A percentile compares a stretch with the other conserved stretches of the same genome.
Conservation (phyloP, 192 early-diverging fungal genomes). For the Podila clonocystis region DNA sequence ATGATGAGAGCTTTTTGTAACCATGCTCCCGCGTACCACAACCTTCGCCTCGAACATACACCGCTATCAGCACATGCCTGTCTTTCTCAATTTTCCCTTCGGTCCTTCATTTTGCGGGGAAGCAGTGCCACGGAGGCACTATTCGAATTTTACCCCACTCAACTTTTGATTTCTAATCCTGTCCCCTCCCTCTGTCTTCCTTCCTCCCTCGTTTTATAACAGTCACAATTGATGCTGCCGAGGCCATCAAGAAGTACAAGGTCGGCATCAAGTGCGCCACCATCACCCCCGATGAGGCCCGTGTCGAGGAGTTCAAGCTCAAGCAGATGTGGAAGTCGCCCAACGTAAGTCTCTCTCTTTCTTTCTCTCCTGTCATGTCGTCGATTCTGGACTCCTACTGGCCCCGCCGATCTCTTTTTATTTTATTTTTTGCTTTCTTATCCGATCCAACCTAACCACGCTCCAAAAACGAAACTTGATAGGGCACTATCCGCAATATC, state of each 20-base stretch:
- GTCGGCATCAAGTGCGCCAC: slow-evolving; percentile 99
- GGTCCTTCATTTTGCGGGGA: neutral
- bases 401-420: too few relatives aligned
- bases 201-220: neutral
- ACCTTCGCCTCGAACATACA: slow-evolving; percentile 22
- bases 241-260: slow-evolving; percentile 96
- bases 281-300: slow-evolving; percentile 94
- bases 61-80: slow-evolving; percentile 13
- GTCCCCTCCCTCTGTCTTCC: neutral
- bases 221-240: slow-evolving; percentile 93
- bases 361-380: neutral
- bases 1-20: too few relatives aligned
- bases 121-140: neutral
- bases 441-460: neutral
- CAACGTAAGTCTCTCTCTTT: slow-evolving; percentile 60
- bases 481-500: slow-evolving; percentile 93
- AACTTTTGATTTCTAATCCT: slow-evolving; percentile 3
- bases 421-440: too few relatives aligned
- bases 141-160: neutral
- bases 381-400: neutral
- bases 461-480: neutral
- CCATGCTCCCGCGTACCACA: too few relatives aligned
- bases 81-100: neutral
- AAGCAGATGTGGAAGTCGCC: slow-evolving; percentile 98
- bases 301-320: slow-evolving; percentile 94